A percentile compares a stretch with the other conserved stretches of the same genome.
These are phyloP conservation scores for Rhizophora mangle DNA, from an alignment of 345 rosid species.

Conservation along the genomic window DNA sequence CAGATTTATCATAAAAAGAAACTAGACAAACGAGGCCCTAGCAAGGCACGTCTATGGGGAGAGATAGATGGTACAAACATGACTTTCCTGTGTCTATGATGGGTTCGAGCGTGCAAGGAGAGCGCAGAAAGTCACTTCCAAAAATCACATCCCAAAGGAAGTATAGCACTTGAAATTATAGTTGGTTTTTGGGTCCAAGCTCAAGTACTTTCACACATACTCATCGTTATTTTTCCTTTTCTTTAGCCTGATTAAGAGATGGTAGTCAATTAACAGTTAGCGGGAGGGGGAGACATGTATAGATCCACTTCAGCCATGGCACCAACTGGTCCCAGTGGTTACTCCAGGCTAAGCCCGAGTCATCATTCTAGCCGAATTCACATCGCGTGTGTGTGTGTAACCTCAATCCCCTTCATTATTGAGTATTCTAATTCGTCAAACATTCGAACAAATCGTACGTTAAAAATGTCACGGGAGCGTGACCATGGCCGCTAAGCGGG, in stretches of 20 bases:
- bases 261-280: too few species aligned
- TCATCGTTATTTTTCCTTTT: not conserved
- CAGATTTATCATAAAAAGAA: not conserved
- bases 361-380: too few species aligned
- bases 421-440: slow-evolving; percentile 14
- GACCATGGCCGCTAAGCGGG: not conserved
- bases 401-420: not conserved
- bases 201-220: slow-evolving; percentile 10
- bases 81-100: slow-evolving; percentile 1
- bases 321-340: too few species aligned
- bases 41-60: not conserved
- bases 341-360: too few species aligned
- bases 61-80: not conserved
- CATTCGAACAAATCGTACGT: slow-evolving; percentile 1
- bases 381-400: too few species aligned
- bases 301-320: not conserved
- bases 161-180: not conserved
- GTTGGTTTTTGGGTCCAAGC: not conserved
- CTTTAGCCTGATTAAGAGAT: not conserved
- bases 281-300: too few species aligned
- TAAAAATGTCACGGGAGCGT: slow-evolving; percentile 9
- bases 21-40: not conserved
- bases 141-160: slow-evolving; percentile 19
- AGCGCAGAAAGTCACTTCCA: slow-evolving; percentile 21
- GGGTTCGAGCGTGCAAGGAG: slow-evolving; percentile 32